Percentiles rank a stretch among this genome's conserved stretches.
phyloP scores from a whole-genome alignment of 2,329 filamentous ascomycete species.

The Trichophyton benhamiae region DNA sequence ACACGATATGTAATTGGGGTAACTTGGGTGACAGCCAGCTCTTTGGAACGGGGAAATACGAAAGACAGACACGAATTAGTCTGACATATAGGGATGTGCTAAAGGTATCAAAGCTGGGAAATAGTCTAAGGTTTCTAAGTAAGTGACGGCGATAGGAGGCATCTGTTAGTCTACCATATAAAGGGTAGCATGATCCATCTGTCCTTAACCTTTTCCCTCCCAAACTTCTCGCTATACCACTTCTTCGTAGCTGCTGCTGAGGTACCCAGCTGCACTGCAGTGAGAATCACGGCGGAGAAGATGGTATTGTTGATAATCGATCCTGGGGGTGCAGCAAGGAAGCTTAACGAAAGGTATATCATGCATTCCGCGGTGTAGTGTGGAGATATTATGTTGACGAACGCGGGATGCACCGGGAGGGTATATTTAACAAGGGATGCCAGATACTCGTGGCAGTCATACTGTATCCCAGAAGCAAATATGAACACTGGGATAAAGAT shows the following conservation, averaged over 20 bases:
- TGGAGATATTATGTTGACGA: slow-evolving; percentile 62
- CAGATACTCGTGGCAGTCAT: slow-evolving; percentile 59
- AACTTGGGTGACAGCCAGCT: slow-evolving; percentile 35
- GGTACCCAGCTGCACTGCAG: slow-evolving; percentile 64
- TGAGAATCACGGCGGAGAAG: slow-evolving; percentile 57
- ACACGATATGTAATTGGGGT: slow-evolving; percentile 45
- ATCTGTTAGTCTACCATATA: slow-evolving; percentile 1
- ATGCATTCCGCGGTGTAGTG: slow-evolving; percentile 85
- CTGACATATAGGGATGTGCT: slow-evolving; percentile 71
- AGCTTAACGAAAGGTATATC: slow-evolving; percentile 67
- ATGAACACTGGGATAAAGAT: slow-evolving; percentile 53
- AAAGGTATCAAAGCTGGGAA: slow-evolving; percentile 62
- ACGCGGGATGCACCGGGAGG: slow-evolving; percentile 60
- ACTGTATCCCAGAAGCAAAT: slow-evolving; percentile 58
- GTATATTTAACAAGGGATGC: slow-evolving; percentile 68
- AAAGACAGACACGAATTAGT: slow-evolving; percentile 43
- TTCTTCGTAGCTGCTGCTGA: slow-evolving; percentile 65
- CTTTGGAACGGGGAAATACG: slow-evolving; percentile 32
- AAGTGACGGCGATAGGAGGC: slow-evolving; percentile 1
- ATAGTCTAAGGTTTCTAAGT: slow-evolving; percentile 46
- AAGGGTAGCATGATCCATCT: slow-evolving; percentile 66
- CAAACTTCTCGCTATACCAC: slow-evolving; percentile 73
- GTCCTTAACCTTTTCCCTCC: slow-evolving; percentile 46
- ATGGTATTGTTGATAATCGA: slow-evolving; percentile 59
- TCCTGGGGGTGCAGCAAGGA: slow-evolving; percentile 59